Conservation (phyloP, 306 rosid species). For the Prunus dulcis region DNA sequence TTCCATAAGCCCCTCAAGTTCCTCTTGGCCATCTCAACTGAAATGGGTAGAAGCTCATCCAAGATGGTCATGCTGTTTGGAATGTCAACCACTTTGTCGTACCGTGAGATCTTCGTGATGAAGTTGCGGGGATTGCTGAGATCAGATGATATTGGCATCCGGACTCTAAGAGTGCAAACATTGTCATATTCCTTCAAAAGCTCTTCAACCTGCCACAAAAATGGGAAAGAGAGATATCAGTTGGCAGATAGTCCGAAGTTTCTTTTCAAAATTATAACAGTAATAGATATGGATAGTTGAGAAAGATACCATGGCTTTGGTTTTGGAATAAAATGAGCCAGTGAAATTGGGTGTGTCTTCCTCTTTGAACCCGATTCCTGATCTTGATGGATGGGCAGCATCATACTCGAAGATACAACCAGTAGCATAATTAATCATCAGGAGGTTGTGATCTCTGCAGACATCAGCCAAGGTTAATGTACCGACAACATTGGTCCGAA, state of each 20-base stretch:
- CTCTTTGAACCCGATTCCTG: slow-evolving; percentile 41
- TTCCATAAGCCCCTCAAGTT: slow-evolving; percentile 53
- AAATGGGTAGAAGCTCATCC: slow-evolving; percentile 59
- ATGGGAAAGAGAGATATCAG: slow-evolving; percentile 6
- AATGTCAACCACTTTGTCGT: slow-evolving; percentile 46
- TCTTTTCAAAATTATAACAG: slow-evolving; percentile 8
- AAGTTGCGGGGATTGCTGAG: slow-evolving; percentile 57
- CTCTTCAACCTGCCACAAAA: slow-evolving; percentile 49
- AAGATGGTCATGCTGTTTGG: slow-evolving; percentile 52
- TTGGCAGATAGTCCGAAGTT: not conserved
- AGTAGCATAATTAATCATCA: slow-evolving; percentile 43
- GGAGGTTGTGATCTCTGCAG: slow-evolving; percentile 41
- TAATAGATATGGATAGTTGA: not conserved
- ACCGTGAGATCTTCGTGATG: slow-evolving; percentile 47
- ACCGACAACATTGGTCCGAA: slow-evolving; percentile 38
- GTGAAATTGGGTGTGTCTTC: slow-evolving; percentile 35
- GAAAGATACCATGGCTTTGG: slow-evolving; percentile 44
- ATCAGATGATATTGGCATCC: slow-evolving; percentile 54
- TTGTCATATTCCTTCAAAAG: slow-evolving; percentile 53
- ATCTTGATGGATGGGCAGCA: slow-evolving; percentile 29
- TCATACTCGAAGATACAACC: slow-evolving; percentile 44
- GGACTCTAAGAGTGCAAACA: slow-evolving; percentile 57
- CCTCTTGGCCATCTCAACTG: slow-evolving; percentile 59
- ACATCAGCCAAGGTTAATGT: slow-evolving; percentile 44
- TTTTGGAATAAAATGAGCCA: slow-evolving; percentile 44